Evolutionary conservation across 208 protist species (phyloP), one percentile per base, ranked within the genome.

Genomic region (Lotmaria passim): DNA sequence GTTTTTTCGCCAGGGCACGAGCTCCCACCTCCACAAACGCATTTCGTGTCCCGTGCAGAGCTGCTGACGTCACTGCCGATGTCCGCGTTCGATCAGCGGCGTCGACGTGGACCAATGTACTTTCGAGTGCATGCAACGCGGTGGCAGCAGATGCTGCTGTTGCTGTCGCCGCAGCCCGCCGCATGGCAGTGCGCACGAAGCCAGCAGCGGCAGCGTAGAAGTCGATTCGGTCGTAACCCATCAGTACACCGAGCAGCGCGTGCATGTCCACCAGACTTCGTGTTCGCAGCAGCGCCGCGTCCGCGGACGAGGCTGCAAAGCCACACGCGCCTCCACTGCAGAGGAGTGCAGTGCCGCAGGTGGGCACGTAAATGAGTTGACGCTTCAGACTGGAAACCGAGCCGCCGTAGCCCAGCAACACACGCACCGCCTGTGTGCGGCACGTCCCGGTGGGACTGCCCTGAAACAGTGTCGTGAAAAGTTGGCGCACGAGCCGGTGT

Each of bases 201-300:
- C 33, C 28, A 8, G 66, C 38, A 2, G 83, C 82, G 36, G 77
- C 84, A 7, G 47, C 64, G 72, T 91, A 90, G 53, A 90, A 67
- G 67, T 89, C 75, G 2, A 70, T 69, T 11, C 73, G 59, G 23
- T 85, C 81, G 15, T 81, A 56, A 2, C 71, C 85, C 2, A 81
- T 56, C 0, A 93, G 73, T 28, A 91, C 57, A 14, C 69, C 75
- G 23, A 88, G 75, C 30, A 89, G 56, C 21, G 85, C 78, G 67
- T 79, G 78, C 7, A 88, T 61, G 69, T 93, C 88, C 38, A 73
- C 75, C 21, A 47, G 72, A 57, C 30, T 61, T 21, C 71, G 75
- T 12, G 57, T 76, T 14, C 50, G 73, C 72, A 73, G 69, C 64
- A 69, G 56, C 47, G 59, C 61, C n/a, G 68, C 65, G 21, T 73